Evolutionary conservation across 129 eudicot species (phyloP).

Genomic region (Gnaphalium uliginosum): DNA sequence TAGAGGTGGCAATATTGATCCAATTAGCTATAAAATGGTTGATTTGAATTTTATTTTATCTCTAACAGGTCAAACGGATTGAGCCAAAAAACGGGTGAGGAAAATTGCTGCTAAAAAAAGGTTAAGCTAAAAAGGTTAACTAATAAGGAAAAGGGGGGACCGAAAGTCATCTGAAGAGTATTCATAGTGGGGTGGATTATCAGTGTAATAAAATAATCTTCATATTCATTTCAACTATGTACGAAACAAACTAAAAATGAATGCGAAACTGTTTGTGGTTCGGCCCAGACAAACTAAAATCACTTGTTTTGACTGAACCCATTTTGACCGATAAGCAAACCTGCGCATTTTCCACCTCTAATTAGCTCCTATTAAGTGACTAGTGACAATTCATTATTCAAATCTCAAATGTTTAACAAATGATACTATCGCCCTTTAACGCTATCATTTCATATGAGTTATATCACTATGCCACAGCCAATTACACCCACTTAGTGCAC

Average conservation of each 20-base stretch:
- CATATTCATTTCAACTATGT: not conserved
- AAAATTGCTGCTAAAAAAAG: not conserved
- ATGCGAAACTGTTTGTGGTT: not conserved
- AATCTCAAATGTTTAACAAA: not conserved
- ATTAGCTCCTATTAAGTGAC: not conserved
- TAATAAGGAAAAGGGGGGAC: too few species aligned
- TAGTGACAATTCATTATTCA: not conserved
- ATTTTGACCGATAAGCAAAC: not conserved
- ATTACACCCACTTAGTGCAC: not conserved
- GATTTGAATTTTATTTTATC: not conserved
- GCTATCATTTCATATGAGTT: not conserved
- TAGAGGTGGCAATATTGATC: not conserved
- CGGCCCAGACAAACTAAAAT: too few species aligned
- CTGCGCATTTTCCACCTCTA: not conserved
- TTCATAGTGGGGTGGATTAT: too few species aligned
- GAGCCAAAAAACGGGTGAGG: not conserved
- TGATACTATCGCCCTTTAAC: not conserved
- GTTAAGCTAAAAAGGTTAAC: too few species aligned
- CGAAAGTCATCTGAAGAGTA: too few species aligned
- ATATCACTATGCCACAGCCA: not conserved
- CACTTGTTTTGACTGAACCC: not conserved
- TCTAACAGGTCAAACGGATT: not conserved
- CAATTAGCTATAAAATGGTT: not conserved
- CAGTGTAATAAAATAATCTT: too few species aligned
- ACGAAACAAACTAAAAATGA: not conserved